Conservation (phyloP, 1,284 basidiomycete genomes). For the Ceratobasidium sp. region DNA sequence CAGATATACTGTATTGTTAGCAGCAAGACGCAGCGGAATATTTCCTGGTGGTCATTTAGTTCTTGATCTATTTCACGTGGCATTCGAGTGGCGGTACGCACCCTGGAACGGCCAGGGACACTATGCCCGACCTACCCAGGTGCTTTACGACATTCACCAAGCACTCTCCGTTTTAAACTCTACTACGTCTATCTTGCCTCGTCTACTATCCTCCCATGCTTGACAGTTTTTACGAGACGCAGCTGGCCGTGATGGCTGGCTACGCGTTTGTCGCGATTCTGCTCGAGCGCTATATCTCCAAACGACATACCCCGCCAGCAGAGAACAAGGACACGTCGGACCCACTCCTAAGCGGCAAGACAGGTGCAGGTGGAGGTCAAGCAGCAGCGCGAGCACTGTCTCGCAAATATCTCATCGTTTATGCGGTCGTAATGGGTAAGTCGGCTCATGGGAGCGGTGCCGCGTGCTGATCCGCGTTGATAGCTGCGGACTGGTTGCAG, state of each 20-base stretch:
- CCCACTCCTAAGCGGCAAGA: constrained; percentile 51
- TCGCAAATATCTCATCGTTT: constrained; percentile 70
- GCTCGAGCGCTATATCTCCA: constrained; percentile 61
- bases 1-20: constrained; percentile 32
- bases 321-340: constrained; percentile 55
- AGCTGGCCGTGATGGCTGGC: constrained; percentile 60
- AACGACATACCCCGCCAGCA: constrained; percentile 50
- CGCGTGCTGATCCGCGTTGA: neutral
- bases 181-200: neutral
- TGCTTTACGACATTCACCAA: constrained; percentile 21
- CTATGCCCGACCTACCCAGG: neutral
- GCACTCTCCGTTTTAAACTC: neutral
- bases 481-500: constrained; percentile 82
- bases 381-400: constrained; percentile 59
- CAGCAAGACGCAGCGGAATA: neutral
- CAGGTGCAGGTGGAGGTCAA: constrained; percentile 39
- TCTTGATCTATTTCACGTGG: constrained; percentile 14
- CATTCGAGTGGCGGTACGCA: constrained; percentile 5
- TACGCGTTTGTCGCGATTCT: constrained; percentile 62
- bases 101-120: neutral
- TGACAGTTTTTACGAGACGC: constrained; percentile 64
- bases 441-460: constrained; percentile 37
- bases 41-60: neutral
- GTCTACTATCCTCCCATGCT: constrained; percentile 11
- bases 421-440: constrained; percentile 77